Percentiles rank a stretch among this genome's conserved stretches.
These are phyloP conservation scores for Claviceps sp. DNA, from an alignment of 2,329 filamentous ascomycete genomes.

Conservation along the genomic window DNA sequence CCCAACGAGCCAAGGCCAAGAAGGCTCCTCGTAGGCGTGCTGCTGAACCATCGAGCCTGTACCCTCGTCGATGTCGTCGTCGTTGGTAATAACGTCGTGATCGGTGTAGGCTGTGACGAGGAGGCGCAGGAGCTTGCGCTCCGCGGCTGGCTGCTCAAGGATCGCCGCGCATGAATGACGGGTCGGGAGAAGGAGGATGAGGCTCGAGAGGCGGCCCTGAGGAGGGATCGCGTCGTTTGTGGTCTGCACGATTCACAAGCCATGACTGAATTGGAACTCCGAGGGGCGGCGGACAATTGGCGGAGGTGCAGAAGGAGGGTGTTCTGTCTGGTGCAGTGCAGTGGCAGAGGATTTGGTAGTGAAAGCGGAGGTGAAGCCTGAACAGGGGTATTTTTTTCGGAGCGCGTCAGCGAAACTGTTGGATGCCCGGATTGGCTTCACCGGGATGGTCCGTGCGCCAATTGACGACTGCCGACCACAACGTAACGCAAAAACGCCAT, in stretches of 20 bases:
- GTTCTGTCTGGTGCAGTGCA: neutral
- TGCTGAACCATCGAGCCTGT: slow-evolving; percentile 23
- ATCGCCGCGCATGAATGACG: slow-evolving; percentile 11
- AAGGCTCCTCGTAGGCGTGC: slow-evolving; percentile 18
- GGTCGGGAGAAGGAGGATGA: slow-evolving; percentile 11
- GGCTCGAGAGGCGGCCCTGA: slow-evolving; percentile 20
- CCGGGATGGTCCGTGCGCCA: slow-evolving; percentile 1
- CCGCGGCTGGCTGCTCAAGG: neutral
- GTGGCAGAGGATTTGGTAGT: neutral
- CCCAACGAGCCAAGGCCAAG: slow-evolving; percentile 22
- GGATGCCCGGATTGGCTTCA: neutral
- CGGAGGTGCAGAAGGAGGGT: neutral
- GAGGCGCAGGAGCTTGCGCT: neutral
- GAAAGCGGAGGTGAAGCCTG: neutral
- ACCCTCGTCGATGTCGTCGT: slow-evolving; percentile 7
- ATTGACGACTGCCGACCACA: neutral
- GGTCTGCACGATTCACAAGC: slow-evolving; percentile 35
- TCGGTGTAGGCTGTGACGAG: neutral
- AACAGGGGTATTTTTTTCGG: neutral
- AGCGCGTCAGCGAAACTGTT: neutral
- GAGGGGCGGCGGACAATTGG: neutral
- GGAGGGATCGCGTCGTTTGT: slow-evolving; percentile 26
- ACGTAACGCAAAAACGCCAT: neutral
- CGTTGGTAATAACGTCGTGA: neutral
- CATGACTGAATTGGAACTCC: slow-evolving; percentile 17